These are phyloP conservation scores for Harringtonia aguacate DNA, from an alignment of 2,329 filamentous ascomycete species.

Conservation along the genomic window DNA sequence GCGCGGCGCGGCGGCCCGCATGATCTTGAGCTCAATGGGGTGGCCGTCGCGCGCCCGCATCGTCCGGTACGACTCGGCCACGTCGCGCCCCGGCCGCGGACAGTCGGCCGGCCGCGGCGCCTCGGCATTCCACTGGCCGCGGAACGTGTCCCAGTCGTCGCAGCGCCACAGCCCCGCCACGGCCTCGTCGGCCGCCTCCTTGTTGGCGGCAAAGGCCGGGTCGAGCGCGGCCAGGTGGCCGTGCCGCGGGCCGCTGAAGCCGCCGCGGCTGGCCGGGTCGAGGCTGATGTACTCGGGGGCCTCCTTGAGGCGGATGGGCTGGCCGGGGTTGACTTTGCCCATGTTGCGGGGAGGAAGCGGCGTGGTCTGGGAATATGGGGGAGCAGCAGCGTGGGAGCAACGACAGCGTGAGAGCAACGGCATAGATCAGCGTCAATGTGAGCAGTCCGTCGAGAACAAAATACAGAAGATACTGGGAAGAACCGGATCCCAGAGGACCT, in stretches of 20 bases:
- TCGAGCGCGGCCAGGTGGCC: constrained; percentile 23
- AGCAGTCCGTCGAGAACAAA: no score
- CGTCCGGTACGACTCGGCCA: constrained; percentile 17
- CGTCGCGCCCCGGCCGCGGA: constrained; percentile 22
- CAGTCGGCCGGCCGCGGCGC: constrained; percentile 16
- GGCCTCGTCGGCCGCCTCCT: constrained; percentile 15
- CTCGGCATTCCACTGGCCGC: constrained; percentile 15
- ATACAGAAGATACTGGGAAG: no score
- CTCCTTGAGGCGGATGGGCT: constrained; percentile 12
- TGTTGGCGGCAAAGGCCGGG: constrained; percentile 18
- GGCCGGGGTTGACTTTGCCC: not conserved
- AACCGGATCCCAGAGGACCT: no score
- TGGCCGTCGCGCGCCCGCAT: constrained; percentile 23
- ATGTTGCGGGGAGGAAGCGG: not conserved
- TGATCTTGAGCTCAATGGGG: constrained; percentile 22
- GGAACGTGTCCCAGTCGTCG: constrained; percentile 18
- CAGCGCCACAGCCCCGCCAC: constrained; percentile 18
- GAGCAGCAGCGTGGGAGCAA: no score
- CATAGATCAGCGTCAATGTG: no score
- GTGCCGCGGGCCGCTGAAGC: constrained; percentile 23
- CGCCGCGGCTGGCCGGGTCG: constrained; percentile 20
- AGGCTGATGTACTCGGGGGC: constrained; percentile 17
- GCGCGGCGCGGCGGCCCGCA: constrained; percentile 13
- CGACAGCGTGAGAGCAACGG: no score
- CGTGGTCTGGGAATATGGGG: no score